Base-by-base conservation (phyloP, 192 early-diverging fungal genomes). In the Glomus cerebriforme region DNA sequence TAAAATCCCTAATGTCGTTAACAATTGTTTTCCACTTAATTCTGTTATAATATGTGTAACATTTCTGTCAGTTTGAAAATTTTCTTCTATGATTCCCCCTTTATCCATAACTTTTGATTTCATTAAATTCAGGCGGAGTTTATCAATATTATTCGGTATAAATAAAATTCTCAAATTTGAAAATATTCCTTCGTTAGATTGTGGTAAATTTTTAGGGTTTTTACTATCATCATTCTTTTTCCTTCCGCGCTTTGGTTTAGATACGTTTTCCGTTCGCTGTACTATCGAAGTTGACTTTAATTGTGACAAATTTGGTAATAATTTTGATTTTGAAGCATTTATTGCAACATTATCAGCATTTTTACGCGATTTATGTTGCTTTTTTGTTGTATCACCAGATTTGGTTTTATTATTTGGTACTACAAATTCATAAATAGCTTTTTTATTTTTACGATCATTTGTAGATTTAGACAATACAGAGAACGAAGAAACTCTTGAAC, bases 61-160 rank as follows among this genome's bases (percentile, higher is more conserved):
- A 54, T 54, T 19, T 22, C 4, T 6, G 22, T 4, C n/a, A 9
- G 35, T 9, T 39, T 68, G 35, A 35, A 68, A 39, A 35, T 0
- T 35, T 39, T 68, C 66, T 19, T 22, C 32, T 1, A 68, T 10
- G 3, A 35, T 35, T 22, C 66, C 66, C 9, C 66, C 66, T 37
- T 37, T 35, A 10, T 34, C 66, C 39, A 39, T 10, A 35, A 68
- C 66, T 43, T 68, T 68, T 68, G 31, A n/a, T 68, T 68, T 68
- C 66, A 68, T 37, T 35, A 68, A 68, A 8, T 9, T 43, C 66
- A 68, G 17, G 5, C 66, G 66, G 39, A 68, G 22, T 39, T 34
- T 68, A 68, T 39, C 66, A 68, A 68, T 68, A 10, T 68, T 68
- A 37, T 68, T 68, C 8, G 31, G n/a, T 39, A 68, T 68, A 37